These are phyloP conservation scores for Penicillium sp. DNA, from an alignment of 2,329 filamentous ascomycete genomes.

Conservation along the genomic window DNA sequence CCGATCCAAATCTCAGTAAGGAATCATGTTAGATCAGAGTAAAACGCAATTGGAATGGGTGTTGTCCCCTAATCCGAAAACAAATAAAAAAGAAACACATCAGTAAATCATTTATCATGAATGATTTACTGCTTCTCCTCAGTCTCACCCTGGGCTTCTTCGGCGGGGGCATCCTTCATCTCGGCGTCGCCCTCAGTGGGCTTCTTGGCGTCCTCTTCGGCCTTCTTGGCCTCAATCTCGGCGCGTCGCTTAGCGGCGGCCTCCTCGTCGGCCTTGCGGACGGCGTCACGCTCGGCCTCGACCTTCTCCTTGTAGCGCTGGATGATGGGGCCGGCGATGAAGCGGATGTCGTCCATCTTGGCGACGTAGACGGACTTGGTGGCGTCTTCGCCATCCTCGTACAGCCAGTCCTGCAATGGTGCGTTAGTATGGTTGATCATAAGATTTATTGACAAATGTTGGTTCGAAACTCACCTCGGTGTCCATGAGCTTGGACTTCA, in stretches of 20 bases:
- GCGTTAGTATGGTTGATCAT: conserved; percentile 15
- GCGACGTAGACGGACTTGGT: conserved; percentile 89
- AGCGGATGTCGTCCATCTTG: conserved; percentile 94
- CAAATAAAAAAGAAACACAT: not conserved
- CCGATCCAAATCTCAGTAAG: not conserved
- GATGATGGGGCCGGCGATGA: conserved; percentile 83
- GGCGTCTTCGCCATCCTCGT: conserved; percentile 93
- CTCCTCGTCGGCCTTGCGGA: conserved; percentile 65
- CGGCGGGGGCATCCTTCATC: conserved; percentile 60
- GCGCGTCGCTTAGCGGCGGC: conserved; percentile 61
- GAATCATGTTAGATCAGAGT: not conserved
- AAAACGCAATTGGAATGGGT: not conserved
- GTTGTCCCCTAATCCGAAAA: not conserved
- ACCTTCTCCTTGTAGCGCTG: conserved; percentile 95
- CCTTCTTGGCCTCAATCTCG: conserved; percentile 67
- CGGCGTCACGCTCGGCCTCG: conserved; percentile 77
- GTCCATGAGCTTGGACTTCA: conserved; percentile 77
- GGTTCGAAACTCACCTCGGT: conserved; percentile 67
- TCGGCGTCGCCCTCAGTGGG: conserved; percentile 48
- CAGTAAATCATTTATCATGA: conserved; percentile 5
- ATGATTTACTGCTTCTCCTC: conserved; percentile 41
- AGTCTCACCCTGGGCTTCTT: conserved; percentile 27
- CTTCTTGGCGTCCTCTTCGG: conserved; percentile 46
- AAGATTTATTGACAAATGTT: conserved; percentile 3
- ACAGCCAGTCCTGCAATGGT: conserved; percentile 80